phyloP scores from a whole-genome alignment of 768 basidiomycete species.

The Lactarius sanguifluus region DNA sequence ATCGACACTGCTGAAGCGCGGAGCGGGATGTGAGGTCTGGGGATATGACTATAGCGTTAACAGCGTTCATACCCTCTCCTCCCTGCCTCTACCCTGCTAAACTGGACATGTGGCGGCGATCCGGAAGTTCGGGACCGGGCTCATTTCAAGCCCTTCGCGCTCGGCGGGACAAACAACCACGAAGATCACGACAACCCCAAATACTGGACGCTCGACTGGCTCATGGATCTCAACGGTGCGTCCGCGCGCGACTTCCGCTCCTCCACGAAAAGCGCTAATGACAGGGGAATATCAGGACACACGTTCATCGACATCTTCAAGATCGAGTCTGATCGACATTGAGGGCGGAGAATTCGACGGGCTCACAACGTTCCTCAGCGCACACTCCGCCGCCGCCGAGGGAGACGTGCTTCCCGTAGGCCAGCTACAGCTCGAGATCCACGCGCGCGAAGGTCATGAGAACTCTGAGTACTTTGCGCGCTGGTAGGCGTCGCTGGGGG shows the following conservation, averaged over 20 bases:
- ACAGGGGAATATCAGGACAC: constrained; percentile 45
- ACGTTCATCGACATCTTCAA: constrained; percentile 68
- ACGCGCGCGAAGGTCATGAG: constrained; percentile 37
- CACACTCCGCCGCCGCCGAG: constrained; percentile 31
- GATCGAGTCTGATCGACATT: constrained; percentile 67
- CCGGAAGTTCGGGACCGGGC: constrained; percentile 37
- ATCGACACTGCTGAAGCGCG: constrained; percentile 42
- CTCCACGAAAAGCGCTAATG: too few species aligned
- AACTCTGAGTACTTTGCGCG: constrained; percentile 51
- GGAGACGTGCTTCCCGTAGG: constrained; percentile 53
- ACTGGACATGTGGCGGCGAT: constrained; percentile 20
- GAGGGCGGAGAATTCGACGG: constrained; percentile 69
- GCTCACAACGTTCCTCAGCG: constrained; percentile 45
- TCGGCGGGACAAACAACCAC: constrained; percentile 45
- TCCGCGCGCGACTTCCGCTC: background rate
- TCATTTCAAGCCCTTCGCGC: constrained; percentile 44
- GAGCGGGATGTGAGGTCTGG: constrained; percentile 39
- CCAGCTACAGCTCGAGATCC: constrained; percentile 73
- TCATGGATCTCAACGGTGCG: constrained; percentile 64
- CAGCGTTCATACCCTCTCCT: constrained; percentile 32
- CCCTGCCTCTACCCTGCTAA: too few species aligned
- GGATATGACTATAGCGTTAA: constrained; percentile 45
- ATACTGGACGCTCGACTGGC: constrained; percentile 59
- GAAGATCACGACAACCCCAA: constrained; percentile 45
- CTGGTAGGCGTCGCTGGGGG: constrained; percentile 60